Percentiles rank a stretch among this genome's conserved stretches.
Conservation (phyloP, 1,284 basidiomycete species). For the Puccinia novopanici region DNA sequence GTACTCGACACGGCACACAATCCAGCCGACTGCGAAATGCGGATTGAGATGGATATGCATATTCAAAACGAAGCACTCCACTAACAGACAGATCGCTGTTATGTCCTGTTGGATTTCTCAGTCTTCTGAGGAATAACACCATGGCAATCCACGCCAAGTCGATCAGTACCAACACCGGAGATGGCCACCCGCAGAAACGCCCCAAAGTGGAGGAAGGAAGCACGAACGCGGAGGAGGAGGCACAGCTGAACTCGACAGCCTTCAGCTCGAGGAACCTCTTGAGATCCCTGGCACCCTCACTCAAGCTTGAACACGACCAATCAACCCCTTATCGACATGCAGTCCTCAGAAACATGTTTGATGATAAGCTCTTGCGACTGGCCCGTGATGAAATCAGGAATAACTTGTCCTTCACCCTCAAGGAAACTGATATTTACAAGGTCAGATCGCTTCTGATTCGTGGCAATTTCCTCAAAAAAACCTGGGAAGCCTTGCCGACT, state of each 20-base stretch:
- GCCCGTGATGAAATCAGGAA: conserved; percentile 64
- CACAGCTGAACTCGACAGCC: conserved; percentile 12
- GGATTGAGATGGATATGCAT: not conserved
- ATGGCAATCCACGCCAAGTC: conserved; percentile 11
- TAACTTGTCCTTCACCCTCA: conserved; percentile 88
- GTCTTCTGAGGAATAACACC: not conserved
- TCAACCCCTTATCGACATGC: conserved; percentile 37
- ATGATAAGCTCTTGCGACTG: conserved; percentile 52
- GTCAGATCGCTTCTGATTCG: conserved; percentile 60
- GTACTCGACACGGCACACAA: no score
- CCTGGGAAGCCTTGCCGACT: not conserved
- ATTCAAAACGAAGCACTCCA: not conserved
- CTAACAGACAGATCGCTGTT: no score
- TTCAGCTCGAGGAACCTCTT: conserved; percentile 37
- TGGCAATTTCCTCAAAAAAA: conserved; percentile 10
- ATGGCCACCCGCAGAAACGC: conserved; percentile 12
- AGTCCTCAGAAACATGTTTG: conserved; percentile 38
- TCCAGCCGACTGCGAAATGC: not conserved
- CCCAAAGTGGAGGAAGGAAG: not conserved
- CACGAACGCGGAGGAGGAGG: not conserved
- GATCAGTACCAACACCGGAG: not conserved
- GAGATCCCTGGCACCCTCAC: conserved; percentile 16
- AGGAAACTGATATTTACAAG: conserved; percentile 99
- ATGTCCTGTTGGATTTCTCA: no score
- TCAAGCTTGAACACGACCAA: conserved; percentile 42